Evolutionary conservation across 2,329 filamentous ascomycete species (phyloP).

Genomic region (Aulographum hederae): DNA sequence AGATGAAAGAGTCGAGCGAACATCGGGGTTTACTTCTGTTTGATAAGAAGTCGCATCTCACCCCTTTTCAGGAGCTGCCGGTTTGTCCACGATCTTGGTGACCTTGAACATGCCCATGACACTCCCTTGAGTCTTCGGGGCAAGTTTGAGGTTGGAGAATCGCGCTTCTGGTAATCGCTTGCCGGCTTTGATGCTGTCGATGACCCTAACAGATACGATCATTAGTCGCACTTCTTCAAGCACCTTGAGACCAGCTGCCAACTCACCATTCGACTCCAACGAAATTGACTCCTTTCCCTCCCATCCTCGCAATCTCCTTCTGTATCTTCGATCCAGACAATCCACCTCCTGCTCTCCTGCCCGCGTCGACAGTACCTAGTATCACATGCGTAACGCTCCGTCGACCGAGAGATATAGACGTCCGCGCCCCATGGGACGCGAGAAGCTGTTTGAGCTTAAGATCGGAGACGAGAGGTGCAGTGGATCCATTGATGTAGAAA

Average conservation of each 20-base stretch:
- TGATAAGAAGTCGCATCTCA: no score
- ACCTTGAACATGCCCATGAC: not conserved
- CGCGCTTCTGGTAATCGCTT: slow-evolving; percentile 56
- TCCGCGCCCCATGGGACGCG: slow-evolving; percentile 50
- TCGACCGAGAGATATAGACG: slow-evolving; percentile 54
- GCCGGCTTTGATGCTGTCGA: slow-evolving; percentile 66
- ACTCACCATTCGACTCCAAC: slow-evolving; percentile 61
- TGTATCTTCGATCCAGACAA: slow-evolving; percentile 64
- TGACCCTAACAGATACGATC: no score
- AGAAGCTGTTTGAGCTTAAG: slow-evolving; percentile 70
- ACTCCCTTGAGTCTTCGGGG: not conserved
- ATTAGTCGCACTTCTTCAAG: slow-evolving; percentile 5
- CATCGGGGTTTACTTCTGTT: no score
- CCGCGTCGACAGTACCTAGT: slow-evolving; percentile 46
- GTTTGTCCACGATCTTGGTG: no score
- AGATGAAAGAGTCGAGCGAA: no score
- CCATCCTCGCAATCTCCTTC: slow-evolving; percentile 51
- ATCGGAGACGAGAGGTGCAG: slow-evolving; percentile 63
- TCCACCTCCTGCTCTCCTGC: no score
- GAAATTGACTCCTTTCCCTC: slow-evolving; percentile 57
- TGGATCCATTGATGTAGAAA: slow-evolving; percentile 79
- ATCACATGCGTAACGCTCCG: slow-evolving; percentile 74
- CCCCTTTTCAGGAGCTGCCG: no score
- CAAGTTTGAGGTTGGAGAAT: slow-evolving; percentile 29
- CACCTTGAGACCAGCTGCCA: no score